phyloP scores from a whole-genome alignment of 2,329 filamentous ascomycete species.

The Penicillium occitanis region DNA sequence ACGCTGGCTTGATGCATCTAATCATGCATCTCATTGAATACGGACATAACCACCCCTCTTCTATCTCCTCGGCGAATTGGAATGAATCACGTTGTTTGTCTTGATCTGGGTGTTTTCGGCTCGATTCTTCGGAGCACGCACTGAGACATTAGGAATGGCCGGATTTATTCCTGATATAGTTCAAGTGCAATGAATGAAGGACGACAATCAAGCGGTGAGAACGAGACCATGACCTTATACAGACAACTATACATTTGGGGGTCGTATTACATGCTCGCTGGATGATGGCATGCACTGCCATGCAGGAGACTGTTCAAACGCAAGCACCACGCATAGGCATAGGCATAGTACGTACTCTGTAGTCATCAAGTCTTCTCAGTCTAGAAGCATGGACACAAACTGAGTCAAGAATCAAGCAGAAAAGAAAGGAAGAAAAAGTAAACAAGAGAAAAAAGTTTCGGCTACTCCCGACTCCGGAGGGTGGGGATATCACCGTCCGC shows the following conservation, averaged over 20 bases:
- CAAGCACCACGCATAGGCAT: not conserved
- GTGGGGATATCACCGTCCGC: not conserved
- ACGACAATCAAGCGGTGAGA: not conserved
- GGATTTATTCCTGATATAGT: not conserved
- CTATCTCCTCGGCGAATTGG: not conserved
- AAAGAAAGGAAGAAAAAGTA: not conserved
- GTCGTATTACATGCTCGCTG: not conserved
- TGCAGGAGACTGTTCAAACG: not conserved
- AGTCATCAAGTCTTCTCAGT: not conserved
- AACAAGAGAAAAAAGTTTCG: not conserved
- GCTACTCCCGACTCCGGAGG: not conserved
- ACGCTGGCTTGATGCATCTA: slow-evolving; percentile 1
- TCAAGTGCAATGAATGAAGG: not conserved
- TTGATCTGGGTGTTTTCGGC: not conserved
- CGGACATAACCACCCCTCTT: not conserved
- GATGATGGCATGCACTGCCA: not conserved
- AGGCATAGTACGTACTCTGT: not conserved
- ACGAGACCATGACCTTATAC: not conserved
- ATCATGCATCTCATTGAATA: slow-evolving; percentile 8
- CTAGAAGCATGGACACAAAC: not conserved
- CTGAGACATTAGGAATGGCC: not conserved
- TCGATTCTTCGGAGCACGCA: not conserved
- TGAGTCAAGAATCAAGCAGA: not conserved
- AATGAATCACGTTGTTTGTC: not conserved
- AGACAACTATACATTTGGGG: not conserved